Conservation (phyloP, 129 eudicot genomes). For the Arctium lappa region DNA sequence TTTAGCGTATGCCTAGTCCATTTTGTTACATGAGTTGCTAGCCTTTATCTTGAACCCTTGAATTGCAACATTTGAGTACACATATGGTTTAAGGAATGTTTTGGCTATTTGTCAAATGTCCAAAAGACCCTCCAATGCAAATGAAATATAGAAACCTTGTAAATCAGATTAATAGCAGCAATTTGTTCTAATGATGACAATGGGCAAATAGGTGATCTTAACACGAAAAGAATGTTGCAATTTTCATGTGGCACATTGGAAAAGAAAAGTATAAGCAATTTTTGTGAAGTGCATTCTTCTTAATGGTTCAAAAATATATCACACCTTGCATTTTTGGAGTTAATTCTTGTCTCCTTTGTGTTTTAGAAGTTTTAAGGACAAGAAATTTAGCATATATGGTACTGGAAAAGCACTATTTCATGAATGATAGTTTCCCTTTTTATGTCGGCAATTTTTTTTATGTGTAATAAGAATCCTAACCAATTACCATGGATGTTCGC, state of each 20-base stretch:
- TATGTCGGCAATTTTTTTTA: neutral
- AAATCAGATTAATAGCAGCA: neutral
- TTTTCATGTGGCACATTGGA: neutral
- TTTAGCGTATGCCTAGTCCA: neutral
- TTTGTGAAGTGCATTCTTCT: slow-evolving; percentile 8
- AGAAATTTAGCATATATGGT: neutral
- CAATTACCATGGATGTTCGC: neutral
- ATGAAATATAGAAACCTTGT: slow-evolving; percentile 4
- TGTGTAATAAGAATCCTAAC: neutral
- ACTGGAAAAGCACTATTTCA: neutral
- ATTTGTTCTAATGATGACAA: neutral
- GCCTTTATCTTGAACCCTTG: neutral
- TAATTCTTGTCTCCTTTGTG: slow-evolving; percentile 2
- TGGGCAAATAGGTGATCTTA: neutral
- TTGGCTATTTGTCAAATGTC: neutral
- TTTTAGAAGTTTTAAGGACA: neutral
- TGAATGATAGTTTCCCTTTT: neutral
- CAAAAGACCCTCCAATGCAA: too few relatives aligned
- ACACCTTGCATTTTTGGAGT: neutral
- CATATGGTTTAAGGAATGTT: neutral
- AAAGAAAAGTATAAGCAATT: neutral
- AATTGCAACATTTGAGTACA: neutral
- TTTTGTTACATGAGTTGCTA: neutral
- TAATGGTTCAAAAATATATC: neutral
- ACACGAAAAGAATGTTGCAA: neutral